Evolutionary conservation across 495 filamentous ascomycete genomes (phyloP), one percentile per base, ranked within the genome.

Genomic region (Trichoderma asperelloides): DNA sequence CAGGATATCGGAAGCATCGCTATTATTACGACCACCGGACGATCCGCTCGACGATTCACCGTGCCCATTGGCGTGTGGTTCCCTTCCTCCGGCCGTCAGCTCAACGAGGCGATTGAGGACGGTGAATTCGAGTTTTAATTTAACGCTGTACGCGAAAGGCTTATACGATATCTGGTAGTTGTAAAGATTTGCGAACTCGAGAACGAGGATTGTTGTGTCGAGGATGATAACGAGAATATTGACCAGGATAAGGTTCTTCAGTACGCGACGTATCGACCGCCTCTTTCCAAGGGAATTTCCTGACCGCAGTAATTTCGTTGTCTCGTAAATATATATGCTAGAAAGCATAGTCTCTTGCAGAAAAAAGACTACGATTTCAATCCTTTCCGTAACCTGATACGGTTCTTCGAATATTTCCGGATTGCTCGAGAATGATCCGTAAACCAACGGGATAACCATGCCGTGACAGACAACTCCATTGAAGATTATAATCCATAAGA

Each of bases 121-220:
- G 15, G 80, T 82, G 66, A 86, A 85, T 72, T 89, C 87, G 16
- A 87, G 76, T 72, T 88, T 88, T 43, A 89, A 75, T 71, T 89
- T 89, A 65, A 88, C 75, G 75, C 86, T 87, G 75, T 88, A 88
- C 3, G 87, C 72, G 68, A 83, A 79, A 5, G 78, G 81, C 74
- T 88, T 88, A 49, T 85, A 75, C 2, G 79, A 81, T 21, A 82
- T 84, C 70, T 88, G 81, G 41, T 86, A 75, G 3, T 81, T 77
- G 69, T 84, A 87, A n/a, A 78, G 70, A 66, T 77, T 77, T 8
- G 81, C 74, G 69, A 82, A 85, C 67, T 88, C 82, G 65, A 83
- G 67, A 0, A 73, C 73, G 18, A 89, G 65, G 27, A 88, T 78
- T 63, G 70, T 70, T n/a, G 74, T 43, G 37, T 75, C 73, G 25